phyloP scores from a whole-genome alignment of 2,329 filamentous ascomycete genomes.

The Diaporthe aspalathi region DNA sequence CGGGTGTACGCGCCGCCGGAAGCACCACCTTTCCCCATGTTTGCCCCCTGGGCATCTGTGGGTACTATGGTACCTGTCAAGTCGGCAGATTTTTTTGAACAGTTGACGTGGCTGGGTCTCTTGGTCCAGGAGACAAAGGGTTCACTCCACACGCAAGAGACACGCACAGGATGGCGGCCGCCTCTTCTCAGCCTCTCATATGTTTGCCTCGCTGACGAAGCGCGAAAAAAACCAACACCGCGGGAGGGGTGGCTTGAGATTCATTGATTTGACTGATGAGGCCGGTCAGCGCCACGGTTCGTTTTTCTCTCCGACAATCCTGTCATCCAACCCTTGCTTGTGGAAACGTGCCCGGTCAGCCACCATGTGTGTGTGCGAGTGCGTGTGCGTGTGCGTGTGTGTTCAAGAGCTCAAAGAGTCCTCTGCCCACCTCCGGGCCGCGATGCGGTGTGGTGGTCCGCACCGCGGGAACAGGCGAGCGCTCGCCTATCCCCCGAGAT shows the following conservation, averaged over 20 bases:
- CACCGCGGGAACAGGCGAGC: slow-evolving; percentile 27
- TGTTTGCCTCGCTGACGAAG: slow-evolving; percentile 3
- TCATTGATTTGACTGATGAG: background rate
- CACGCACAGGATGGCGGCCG: background rate
- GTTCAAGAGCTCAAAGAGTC: background rate
- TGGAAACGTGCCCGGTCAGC: slow-evolving; percentile 34
- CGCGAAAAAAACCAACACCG: slow-evolving; percentile 2
- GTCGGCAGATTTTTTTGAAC: slow-evolving; percentile 35
- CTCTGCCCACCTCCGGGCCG: background rate
- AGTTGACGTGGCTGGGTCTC: slow-evolving; percentile 32
- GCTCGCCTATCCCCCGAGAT: slow-evolving; percentile 32
- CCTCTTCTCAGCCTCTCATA: background rate
- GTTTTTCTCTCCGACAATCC: background rate
- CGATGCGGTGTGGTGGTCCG: slow-evolving; percentile 22
- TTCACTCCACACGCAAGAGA: background rate
- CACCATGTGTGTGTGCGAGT: slow-evolving; percentile 13
- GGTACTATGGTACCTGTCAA: slow-evolving; percentile 40
- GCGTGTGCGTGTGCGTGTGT: slow-evolving; percentile 4
- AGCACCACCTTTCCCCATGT: slow-evolving; percentile 27
- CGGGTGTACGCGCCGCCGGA: slow-evolving; percentile 31
- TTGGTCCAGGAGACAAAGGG: background rate
- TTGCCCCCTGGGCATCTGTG: slow-evolving; percentile 15
- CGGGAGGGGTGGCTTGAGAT: slow-evolving; percentile 6
- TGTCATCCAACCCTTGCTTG: slow-evolving; percentile 7
- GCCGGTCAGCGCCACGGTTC: slow-evolving; percentile 24